Percentiles rank a stretch among this genome's conserved stretches.
These are phyloP conservation scores for Iberis pinnata DNA, from an alignment of 345 rosid species.

Conservation along the genomic window DNA sequence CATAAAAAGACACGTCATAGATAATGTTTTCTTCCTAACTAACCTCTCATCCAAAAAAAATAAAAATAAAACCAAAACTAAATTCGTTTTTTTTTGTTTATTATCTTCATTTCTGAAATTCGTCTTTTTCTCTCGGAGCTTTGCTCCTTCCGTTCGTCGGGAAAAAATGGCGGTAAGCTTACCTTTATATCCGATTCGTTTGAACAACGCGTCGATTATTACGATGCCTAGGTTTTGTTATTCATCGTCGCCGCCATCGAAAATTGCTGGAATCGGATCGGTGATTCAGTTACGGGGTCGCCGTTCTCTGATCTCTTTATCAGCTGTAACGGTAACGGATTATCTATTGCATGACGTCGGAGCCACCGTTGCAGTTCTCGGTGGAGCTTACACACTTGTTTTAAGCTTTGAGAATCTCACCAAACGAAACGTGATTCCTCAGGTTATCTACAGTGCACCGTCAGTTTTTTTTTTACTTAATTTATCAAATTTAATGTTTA, in stretches of 20 bases:
- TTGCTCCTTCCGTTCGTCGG: background rate
- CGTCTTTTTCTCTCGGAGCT: background rate
- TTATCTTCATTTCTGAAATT: background rate
- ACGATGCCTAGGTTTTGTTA: conserved; percentile 14
- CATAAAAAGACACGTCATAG: no score
- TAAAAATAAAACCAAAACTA: background rate
- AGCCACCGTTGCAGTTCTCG: conserved; percentile 60
- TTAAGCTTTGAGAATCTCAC: conserved; percentile 59
- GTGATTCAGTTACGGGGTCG: conserved; percentile 19
- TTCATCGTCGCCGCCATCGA: no score
- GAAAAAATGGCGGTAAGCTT: conserved; percentile 10
- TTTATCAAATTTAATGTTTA: no score
- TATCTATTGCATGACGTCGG: conserved; percentile 50
- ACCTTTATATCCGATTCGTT: conserved; percentile 20
- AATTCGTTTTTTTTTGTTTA: background rate
- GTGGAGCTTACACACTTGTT: conserved; percentile 71
- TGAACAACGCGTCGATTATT: background rate
- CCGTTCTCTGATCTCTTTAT: conserved; percentile 11
- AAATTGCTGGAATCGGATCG: conserved; percentile 8
- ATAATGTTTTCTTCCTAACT: no score
- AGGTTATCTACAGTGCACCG: conserved; percentile 29
- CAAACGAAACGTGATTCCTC: conserved; percentile 48
- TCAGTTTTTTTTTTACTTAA: background rate
- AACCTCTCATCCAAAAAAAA: background rate
- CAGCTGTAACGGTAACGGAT: conserved; percentile 15